phyloP scores from a whole-genome alignment of 1,284 basidiomycete genomes.

The Fomitopsis schrenkii region DNA sequence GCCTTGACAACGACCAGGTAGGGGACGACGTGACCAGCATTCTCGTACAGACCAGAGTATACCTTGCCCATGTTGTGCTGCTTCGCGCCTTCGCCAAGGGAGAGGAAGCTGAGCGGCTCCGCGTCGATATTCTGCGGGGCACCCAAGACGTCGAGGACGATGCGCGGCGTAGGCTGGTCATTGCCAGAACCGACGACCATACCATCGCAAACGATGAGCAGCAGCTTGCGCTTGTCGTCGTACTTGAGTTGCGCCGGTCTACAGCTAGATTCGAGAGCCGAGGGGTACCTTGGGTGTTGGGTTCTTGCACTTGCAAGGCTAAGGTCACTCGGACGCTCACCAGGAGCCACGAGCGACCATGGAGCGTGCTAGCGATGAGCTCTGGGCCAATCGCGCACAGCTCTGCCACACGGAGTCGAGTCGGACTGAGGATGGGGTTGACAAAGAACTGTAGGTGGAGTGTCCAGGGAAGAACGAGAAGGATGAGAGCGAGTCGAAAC shows the following conservation, averaged over 20 bases:
- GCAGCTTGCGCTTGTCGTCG: conserved; percentile 96
- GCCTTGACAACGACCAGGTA: conserved; percentile 97
- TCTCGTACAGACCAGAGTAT: conserved; percentile 95
- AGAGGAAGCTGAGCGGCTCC: conserved; percentile 91
- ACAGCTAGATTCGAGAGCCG: too few relatives aligned
- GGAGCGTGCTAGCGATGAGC: too few relatives aligned
- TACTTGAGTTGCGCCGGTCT: conserved; percentile 80
- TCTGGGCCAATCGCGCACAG: too few relatives aligned
- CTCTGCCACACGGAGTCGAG: too few relatives aligned
- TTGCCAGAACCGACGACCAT: conserved; percentile 98
- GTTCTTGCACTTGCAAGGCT: too few relatives aligned
- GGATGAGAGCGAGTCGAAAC: too few relatives aligned
- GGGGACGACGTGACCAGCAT: conserved; percentile 92
- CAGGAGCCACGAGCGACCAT: too few relatives aligned
- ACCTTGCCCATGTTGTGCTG: conserved; percentile 99
- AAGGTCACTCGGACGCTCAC: too few relatives aligned
- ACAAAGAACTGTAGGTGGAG: too few relatives aligned
- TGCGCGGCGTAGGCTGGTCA: conserved; percentile 86
- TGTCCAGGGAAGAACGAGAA: too few relatives aligned
- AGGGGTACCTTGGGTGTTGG: too few relatives aligned
- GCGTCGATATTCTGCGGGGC: conserved; percentile 92
- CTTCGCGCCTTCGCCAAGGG: conserved; percentile 91
- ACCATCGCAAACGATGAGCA: conserved; percentile 96
- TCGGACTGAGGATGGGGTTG: too few relatives aligned
- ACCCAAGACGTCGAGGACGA: conserved; percentile 95